Evolutionary conservation across 345 rosid genomes (phyloP), one percentile per base, ranked within the genome.

Genomic region (Arabidopsis arenosa): DNA sequence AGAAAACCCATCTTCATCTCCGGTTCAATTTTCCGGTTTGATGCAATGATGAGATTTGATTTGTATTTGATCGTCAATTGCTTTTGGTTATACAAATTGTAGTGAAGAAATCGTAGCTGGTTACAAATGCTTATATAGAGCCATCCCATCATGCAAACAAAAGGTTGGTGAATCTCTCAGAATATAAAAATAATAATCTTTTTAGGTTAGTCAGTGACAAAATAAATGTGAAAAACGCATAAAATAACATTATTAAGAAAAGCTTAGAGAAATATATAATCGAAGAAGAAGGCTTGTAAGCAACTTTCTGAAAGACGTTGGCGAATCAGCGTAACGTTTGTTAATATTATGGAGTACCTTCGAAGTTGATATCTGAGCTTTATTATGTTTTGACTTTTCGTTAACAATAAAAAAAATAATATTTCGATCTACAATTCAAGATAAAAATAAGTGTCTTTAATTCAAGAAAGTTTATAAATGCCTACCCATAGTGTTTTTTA

Each of bases 331-430:
- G 79, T 73, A 68, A 61, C 79, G 79, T 79, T 73, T 79, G 82
- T 79, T 79, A 79, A 79, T 67, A 79, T 67, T 60, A 73, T 73
- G 53, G 81, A 79, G 82, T 74, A 79, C 75, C 79, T 79, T 79
- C 66, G 75, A 79, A 79, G 82, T 68, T 74, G 79, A 74, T 79
- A 62, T 68, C 71, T 68, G 9, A 79, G 14, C 82, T n/a, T 53
- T 7, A 78, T 35, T 61, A 10, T 78, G 48, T 73, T 65, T 70
- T 62, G 67, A 35, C 69, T 36, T 77, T 36, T 43, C 39, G 37
- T 77, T 63, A 36, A 54, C 33, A 41, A 57, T 58, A 44, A 45
- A 21, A n/a, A n/a, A 74, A 6, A 15, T 39, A 62, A 14, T 17
- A 28, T 28, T 28, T 28, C 32, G 32, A n/a, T n/a, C n/a, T n/a